These are phyloP conservation scores for Didymella glomerata DNA, from an alignment of 2,329 filamentous ascomycete genomes.

Conservation along the genomic window DNA sequence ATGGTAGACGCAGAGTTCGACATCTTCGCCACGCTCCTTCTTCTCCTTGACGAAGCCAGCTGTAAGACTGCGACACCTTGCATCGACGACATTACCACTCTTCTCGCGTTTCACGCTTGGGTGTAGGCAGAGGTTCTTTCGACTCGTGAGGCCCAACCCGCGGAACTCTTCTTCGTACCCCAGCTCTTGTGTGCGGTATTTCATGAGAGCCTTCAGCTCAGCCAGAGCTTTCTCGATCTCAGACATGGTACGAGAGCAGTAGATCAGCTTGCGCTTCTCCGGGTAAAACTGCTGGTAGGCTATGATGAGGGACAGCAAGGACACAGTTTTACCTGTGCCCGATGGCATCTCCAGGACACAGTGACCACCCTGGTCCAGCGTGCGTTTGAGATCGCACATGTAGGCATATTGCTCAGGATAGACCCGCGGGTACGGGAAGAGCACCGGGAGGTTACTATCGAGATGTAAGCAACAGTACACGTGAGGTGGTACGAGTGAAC, in stretches of 20 bases:
- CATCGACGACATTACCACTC: constrained; percentile 91
- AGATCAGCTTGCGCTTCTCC: constrained; percentile 94
- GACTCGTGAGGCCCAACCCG: constrained; percentile 89
- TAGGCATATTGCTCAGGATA: constrained; percentile 70
- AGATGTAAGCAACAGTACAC: not conserved
- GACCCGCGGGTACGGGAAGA: constrained; percentile 78
- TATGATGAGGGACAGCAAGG: constrained; percentile 90
- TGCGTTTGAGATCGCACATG: constrained; percentile 87
- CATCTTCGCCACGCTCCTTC: constrained; percentile 92
- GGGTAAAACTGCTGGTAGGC: constrained; percentile 95
- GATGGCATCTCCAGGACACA: constrained; percentile 99
- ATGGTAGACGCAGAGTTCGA: constrained; percentile 94
- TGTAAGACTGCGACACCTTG: constrained; percentile 92
- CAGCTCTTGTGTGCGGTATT: constrained; percentile 88
- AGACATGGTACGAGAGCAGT: constrained; percentile 99
- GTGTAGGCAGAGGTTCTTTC: constrained; percentile 96
- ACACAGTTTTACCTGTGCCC: constrained; percentile 96
- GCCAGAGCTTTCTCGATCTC: constrained; percentile 98
- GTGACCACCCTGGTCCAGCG: constrained; percentile 91
- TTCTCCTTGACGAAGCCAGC: constrained; percentile 98
- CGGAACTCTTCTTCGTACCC: constrained; percentile 92
- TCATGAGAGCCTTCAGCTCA: constrained; percentile 92
- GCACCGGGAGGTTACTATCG: constrained; percentile 69
- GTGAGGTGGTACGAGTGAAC: too few relatives aligned
- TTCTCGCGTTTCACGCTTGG: constrained; percentile 96